Percentiles rank a stretch among this genome's conserved stretches.
phyloP scores from a whole-genome alignment of 352 stramenopile species.

The Saprolegnia parasitica region DNA sequence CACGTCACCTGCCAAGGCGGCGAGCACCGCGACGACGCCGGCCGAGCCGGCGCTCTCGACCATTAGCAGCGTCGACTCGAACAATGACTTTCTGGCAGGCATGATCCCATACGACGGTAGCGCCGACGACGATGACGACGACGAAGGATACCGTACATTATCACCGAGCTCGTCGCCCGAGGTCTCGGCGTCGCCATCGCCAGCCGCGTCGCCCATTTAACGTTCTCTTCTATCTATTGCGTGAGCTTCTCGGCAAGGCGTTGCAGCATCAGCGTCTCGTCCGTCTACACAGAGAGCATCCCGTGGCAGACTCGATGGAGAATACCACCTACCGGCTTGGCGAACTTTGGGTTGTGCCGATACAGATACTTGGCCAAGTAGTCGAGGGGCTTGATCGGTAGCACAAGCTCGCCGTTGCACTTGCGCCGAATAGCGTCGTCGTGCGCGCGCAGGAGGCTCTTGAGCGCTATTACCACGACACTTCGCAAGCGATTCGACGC shows the following conservation, averaged over 20 bases:
- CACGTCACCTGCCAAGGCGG: neutral
- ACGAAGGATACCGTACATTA: slow-evolving; percentile 28
- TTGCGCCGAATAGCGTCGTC: slow-evolving; percentile 40
- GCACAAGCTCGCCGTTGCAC: slow-evolving; percentile 37
- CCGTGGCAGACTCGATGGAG: neutral
- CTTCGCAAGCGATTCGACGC: slow-evolving; percentile 4
- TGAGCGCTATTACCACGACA: slow-evolving; percentile 10
- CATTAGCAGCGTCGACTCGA: too few species aligned
- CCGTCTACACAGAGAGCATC: neutral
- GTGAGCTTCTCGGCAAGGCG: slow-evolving; percentile 23
- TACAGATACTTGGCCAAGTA: slow-evolving; percentile 63
- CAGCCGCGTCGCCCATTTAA: slow-evolving; percentile 17
- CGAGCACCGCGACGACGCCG: neutral
- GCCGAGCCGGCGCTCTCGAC: neutral
- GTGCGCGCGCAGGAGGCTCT: slow-evolving; percentile 29
- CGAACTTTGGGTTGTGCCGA: slow-evolving; percentile 56
- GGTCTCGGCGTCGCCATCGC: slow-evolving; percentile 22
- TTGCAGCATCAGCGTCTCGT: slow-evolving; percentile 21
- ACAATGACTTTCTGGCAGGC: neutral
- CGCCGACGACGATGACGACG: slow-evolving; percentile 26
- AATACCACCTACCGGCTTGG: slow-evolving; percentile 39
- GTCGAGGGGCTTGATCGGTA: slow-evolving; percentile 51
- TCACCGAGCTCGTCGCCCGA: slow-evolving; percentile 22
- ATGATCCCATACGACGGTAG: slow-evolving; percentile 13
- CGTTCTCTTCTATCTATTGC: slow-evolving; percentile 15